Base-by-base conservation (phyloP, 495 filamentous ascomycete species). In the Neurospora sp. region DNA sequence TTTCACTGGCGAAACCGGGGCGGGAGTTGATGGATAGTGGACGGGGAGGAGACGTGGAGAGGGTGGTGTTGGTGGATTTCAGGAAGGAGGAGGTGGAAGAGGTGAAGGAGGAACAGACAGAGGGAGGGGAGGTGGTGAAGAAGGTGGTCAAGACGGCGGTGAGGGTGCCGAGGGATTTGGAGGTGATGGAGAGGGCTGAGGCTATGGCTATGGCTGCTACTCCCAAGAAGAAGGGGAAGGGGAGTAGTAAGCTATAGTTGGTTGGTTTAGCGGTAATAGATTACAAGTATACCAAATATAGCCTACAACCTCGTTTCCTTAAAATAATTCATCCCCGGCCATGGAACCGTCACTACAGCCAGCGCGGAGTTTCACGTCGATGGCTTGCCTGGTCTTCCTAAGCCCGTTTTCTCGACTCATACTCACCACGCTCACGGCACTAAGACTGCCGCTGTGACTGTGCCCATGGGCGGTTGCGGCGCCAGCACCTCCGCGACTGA, bases 51-150 rank as follows among this genome's bases (percentile, higher is more conserved):
- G 91, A 96, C 74, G 82, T 78, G 74, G 90, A 94, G 71, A 86
- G 91, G 75, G 91, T 94, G 31, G 87, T 97, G 44, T 76, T 93
- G 70, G 89, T 95, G 38, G 82, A 82, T 39, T 92, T 94, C 76
- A 77, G 77, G 40, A 89, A 88, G 76, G 87, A 84, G 2, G 85
- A 85, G 42, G 84, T 84, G n/a, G 83, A 80, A 41, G 82, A 88
- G 69, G 80, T 91, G 3, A 85, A 87, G 70, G 83, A 92, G 4
- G 45, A 53, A 48, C 45, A 53, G 4, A 53, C 45, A 6, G 45
- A 53, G 20, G 81, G 82, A 40, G 82, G 80, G 79, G 87, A 84
- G 76, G 84, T 84, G 72, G 87, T 91, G 72, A 79, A 87, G 20
- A 73, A 84, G 12, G 79, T 76, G 10, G 82, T 82, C 69, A 79